Evolutionary conservation across 495 filamentous ascomycete species (phyloP), one percentile per base, ranked within the genome.

Genomic region (Lophiotrema nucula): DNA sequence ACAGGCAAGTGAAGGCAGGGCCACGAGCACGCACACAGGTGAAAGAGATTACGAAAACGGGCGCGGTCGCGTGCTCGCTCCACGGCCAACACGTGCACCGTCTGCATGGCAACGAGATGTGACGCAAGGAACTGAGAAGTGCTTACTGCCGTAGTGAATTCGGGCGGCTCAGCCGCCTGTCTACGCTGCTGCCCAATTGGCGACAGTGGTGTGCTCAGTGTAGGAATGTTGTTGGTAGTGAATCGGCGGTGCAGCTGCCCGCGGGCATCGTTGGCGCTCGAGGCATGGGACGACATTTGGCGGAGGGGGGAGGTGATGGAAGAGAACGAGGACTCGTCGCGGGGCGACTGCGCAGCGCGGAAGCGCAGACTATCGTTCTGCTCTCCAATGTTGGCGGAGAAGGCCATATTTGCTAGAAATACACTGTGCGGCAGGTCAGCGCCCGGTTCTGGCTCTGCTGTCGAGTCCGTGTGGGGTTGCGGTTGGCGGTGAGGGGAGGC

Each of bases 201-300:
- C 46, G 81, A 86, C 77, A 92, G 58, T 39, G 66, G 53, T 0
- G 67, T 63, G 31, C 47, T 54, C 25, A 66, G 44, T 65, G 87
- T 88, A 60, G 89, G 87, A 72, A 95, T 77, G 74, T 88, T 88
- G 67, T 90, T 88, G 53, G 90, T 93, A 53, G 93, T 98, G 77
- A 97, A 97, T 58, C 93, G 87, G 71, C 93, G 87, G 72, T 91
- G 89, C 61, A 96, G 76, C 60, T 83, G 85, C 38, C 80, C 79
- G 71, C 90, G 81, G 48, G 80, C 78, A 61, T 90, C 87, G 61
- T 79, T 81, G 15, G 53, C 87, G 60, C 78, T 80, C n/a, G 53
- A 53, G 26, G 57, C 24, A 4, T 57, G 27, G 19, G 55, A 25
- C 11, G 38, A 15, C 50, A 66, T 64, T 42, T 64, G 60, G 41